Evolutionary conservation across 106 monocot genomes (phyloP), one percentile per base, ranked within the genome.

Genomic region (Xerophyta viscosa): DNA sequence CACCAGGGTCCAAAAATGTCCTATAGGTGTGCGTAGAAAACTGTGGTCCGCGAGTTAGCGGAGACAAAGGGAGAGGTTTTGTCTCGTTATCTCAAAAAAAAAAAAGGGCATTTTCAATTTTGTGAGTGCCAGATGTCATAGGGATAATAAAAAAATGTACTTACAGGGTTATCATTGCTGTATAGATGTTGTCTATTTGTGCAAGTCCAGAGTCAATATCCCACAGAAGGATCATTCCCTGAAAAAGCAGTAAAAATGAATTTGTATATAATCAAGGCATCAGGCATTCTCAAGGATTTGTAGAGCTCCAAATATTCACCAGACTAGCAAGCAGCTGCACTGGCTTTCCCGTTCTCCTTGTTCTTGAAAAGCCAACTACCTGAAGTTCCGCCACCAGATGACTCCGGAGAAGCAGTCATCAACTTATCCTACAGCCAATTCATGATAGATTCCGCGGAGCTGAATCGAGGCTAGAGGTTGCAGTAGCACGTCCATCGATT

Each of bases 141-240:
- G n/a, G n/a, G n/a, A n/a, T n/a, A n/a, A n/a, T n/a, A n/a, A n/a
- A n/a, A n/a, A n/a, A n/a, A n/a, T 24, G 96, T 85, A 58, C 73
- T 73, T 36, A 90, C 79, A 86, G 89, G 85, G 39, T 71, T 90
- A 62, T 98, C 96, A 51, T 58, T 79, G 47, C 89, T 98, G 63
- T 90, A 86, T 53, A 98, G 42, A 67, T 77, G 90, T 90, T 98
- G 55, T 98, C 89, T 28, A 98, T 82, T 79, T 98, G 89, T 12
- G 90, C 50, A 29, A 98, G 72, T 12, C 96, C 96, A 46, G 82
- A 82, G 60, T 96, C 89, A 45, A 89, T 76, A 66, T 96, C 89
- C 96, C 96, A 96, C 43, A 96, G 73, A 17, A 89, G 68, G 70
- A 98, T 90, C 89, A 90, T 98, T 43, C 96, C 96, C 96, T 98